phyloP scores from a whole-genome alignment of 2,329 filamentous ascomycete species.

The Colletotrichum eremochloae region DNA sequence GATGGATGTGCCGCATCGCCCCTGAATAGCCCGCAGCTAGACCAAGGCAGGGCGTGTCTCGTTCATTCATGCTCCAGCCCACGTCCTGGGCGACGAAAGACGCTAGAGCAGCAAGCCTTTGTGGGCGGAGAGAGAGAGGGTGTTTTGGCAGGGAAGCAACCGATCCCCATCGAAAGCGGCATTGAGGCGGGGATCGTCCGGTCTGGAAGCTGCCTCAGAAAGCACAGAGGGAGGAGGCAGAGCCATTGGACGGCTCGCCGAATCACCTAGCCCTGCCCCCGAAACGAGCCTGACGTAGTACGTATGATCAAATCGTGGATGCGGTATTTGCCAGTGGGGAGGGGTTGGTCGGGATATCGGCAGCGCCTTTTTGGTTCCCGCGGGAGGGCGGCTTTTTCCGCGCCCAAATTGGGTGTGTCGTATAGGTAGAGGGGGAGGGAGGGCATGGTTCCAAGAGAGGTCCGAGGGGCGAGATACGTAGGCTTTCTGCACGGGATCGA shows the following conservation, averaged over 20 bases:
- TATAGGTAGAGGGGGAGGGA: not conserved
- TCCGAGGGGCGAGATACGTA: not conserved
- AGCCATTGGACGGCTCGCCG: constrained; percentile 14
- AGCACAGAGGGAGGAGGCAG: not conserved
- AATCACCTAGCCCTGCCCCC: constrained; percentile 7
- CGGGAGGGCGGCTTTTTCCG: not conserved
- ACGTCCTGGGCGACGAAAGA: constrained; percentile 20
- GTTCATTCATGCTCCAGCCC: constrained; percentile 13
- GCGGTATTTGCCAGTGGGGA: constrained; percentile 7
- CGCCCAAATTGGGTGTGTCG: not conserved
- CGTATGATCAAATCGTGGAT: not conserved
- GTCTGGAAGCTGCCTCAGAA: not conserved
- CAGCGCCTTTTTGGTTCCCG: constrained; percentile 9
- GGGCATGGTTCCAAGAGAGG: not conserved
- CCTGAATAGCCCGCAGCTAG: no score
- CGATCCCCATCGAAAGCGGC: not conserved
- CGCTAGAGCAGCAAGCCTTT: constrained; percentile 14
- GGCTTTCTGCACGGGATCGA: not conserved
- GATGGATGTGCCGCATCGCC: not conserved
- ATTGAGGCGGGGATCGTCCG: not conserved
- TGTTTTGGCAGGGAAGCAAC: no score
- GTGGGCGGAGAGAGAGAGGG: not conserved
- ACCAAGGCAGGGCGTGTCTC: not conserved
- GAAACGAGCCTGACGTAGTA: constrained; percentile 28
- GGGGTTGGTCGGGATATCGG: constrained; percentile 24